Evolutionary conservation across 2,329 filamentous ascomycete species (phyloP).

Genomic region (Penicillium psychrosexuale): DNA sequence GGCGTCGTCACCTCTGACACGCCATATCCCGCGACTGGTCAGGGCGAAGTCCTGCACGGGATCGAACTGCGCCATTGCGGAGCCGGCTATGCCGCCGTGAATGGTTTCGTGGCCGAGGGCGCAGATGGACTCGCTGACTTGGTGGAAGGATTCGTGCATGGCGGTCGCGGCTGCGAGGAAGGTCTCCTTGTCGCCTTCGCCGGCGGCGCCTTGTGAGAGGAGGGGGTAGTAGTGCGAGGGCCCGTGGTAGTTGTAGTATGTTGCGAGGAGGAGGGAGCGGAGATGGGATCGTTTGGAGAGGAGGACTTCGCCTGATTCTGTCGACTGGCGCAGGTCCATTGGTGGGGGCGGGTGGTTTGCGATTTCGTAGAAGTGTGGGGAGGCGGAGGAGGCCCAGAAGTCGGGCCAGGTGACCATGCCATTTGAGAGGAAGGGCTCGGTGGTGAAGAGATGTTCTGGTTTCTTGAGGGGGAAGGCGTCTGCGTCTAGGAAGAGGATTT

Average conservation of each 20-base stretch:
- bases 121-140: slow-evolving; percentile 41
- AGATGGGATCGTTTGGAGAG: slow-evolving; percentile 50
- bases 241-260: slow-evolving; percentile 57
- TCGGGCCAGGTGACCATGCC: slow-evolving; percentile 36
- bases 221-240: slow-evolving; percentile 50
- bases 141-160: slow-evolving; percentile 41
- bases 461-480: slow-evolving; percentile 46
- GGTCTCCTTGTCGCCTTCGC: slow-evolving; percentile 53
- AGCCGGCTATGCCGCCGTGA: slow-evolving; percentile 33
- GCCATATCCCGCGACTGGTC: slow-evolving; percentile 26
- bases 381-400: slow-evolving; percentile 45
- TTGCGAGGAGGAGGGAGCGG: slow-evolving; percentile 48
- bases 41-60: slow-evolving; percentile 35
- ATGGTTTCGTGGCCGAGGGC: slow-evolving; percentile 31
- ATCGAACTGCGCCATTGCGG: slow-evolving; percentile 42
- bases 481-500: slow-evolving; percentile 50
- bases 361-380: slow-evolving; percentile 47
- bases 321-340: slow-evolving; percentile 34
- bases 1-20: slow-evolving; percentile 30
- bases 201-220: slow-evolving; percentile 39
- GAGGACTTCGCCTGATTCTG: slow-evolving; percentile 51
- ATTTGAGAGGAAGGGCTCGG: slow-evolving; percentile 41
- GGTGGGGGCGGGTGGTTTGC: slow-evolving; percentile 34
- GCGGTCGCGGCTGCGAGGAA: slow-evolving; percentile 47
- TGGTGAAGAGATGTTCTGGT: slow-evolving; percentile 43